Evolutionary conservation across 1,139 yeast genomes (phyloP), one percentile per base, ranked within the genome.

Genomic region (Pneumocystis oryctolagi): DNA sequence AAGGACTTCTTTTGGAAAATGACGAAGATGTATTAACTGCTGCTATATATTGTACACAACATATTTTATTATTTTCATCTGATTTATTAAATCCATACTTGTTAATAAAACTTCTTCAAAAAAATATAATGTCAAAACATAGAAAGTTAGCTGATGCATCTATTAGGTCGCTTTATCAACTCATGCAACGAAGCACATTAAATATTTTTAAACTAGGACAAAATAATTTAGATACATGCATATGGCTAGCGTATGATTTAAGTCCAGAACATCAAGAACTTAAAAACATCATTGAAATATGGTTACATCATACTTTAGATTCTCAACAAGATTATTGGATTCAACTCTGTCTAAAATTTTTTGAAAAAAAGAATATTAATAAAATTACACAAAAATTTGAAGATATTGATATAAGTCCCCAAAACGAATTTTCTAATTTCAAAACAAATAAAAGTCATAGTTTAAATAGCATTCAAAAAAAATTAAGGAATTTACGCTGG

Each of bases 401-500:
- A 79, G 74, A 78, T 12, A 66, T 58, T 64, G 71, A 61, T 1
- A 80, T 77, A 62, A 58, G 39, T 35, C 55, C 58, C 9, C 60
- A 60, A n/a, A 62, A 64, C 32, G 82, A 78, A 67, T 77, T 78
- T 1, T 78, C 75, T 60, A 75, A 80, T 0, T 77, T 79, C 66
- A 75, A 79, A 16, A 71, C 67, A 35, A 68, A 68, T n/a, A 69
- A 66, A 1, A 67, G 37, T 20, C 34, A 42, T 47, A 25, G 25
- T 25, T 47, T n/a, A 4, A 18, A 25, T 25, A 47, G 25, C 16
- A 18, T 18, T 30, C 60, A 6, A 67, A 65, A 16, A 71, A 67
- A 55, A 87, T 20, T 35, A 57, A 16, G 16, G 16, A 35, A 87
- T 1, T 78, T 85, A 12, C 78, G 80, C 59, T 86, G 90, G 90